Percentiles rank a stretch among this genome's conserved stretches.
phyloP scores from a whole-genome alignment of 2,329 filamentous ascomycete genomes.

The Trichoderma asperellum region DNA sequence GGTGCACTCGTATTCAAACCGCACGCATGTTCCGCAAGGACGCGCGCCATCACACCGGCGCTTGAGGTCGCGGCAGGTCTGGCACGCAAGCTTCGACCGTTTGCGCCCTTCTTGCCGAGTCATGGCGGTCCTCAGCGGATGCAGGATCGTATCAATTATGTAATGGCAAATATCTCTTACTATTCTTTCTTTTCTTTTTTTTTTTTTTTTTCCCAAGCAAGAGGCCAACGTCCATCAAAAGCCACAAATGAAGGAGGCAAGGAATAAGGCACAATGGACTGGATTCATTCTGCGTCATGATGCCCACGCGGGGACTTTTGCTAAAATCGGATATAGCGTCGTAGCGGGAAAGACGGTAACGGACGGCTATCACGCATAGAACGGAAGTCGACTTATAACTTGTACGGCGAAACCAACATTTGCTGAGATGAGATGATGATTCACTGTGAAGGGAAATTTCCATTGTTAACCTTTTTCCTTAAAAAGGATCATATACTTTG shows the following conservation, averaged over 20 bases:
- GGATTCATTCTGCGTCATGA: not conserved
- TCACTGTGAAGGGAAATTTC: not conserved
- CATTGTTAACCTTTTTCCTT: not conserved
- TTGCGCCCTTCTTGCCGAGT: conserved; percentile 17
- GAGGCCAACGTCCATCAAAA: not conserved
- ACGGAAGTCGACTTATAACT: not conserved
- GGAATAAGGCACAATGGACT: not conserved
- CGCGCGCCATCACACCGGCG: conserved; percentile 14
- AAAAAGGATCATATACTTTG: too few species aligned
- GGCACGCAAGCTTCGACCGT: conserved; percentile 11
- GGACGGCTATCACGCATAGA: conserved; percentile 21
- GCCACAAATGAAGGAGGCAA: not conserved
- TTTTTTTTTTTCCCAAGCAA: not conserved
- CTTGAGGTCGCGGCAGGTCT: conserved; percentile 20
- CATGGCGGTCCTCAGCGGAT: not conserved
- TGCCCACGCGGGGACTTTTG: not conserved
- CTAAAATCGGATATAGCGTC: not conserved
- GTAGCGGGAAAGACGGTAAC: not conserved
- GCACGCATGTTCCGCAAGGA: conserved; percentile 16
- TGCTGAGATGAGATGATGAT: not conserved
- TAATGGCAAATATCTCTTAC: not conserved
- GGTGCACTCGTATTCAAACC: conserved; percentile 15
- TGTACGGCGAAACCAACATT: not conserved
- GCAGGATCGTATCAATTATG: not conserved
- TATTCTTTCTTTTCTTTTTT: not conserved